Conservation (phyloP, 768 basidiomycete genomes). For the Phylloporus scabripes region DNA sequence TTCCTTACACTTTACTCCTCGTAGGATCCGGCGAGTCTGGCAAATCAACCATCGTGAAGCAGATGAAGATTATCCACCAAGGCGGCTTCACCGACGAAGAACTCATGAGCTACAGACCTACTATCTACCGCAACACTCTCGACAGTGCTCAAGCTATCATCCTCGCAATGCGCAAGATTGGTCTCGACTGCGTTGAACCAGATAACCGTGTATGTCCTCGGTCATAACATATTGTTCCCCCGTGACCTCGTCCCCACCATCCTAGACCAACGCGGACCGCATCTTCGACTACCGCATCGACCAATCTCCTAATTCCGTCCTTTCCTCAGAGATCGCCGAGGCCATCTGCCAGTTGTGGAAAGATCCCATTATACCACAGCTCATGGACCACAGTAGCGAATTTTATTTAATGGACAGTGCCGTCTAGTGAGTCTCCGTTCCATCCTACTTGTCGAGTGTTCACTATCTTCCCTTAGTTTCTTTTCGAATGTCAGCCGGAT, state of each 20-base stretch:
- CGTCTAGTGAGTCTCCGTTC: constrained; percentile 55
- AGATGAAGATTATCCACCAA: constrained; percentile 99
- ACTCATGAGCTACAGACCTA: constrained; percentile 66
- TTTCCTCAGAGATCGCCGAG: constrained; percentile 60
- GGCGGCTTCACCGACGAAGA: constrained; percentile 80
- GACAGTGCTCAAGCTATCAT: constrained; percentile 87
- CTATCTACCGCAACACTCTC: constrained; percentile 81
- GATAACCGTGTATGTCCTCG: constrained; percentile 45
- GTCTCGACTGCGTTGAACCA: constrained; percentile 66
- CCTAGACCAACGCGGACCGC: constrained; percentile 47
- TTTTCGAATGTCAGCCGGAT: constrained; percentile 83
- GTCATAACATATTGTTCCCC: fast-evolving
- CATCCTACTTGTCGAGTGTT: background rate
- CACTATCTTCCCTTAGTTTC: constrained; percentile 48
- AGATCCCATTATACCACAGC: constrained; percentile 51
- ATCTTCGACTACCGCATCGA: constrained; percentile 54
- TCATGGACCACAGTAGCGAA: constrained; percentile 59
- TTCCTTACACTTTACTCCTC: background rate
- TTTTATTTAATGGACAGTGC: constrained; percentile 98
- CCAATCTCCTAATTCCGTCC: constrained; percentile 37
- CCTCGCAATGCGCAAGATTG: constrained; percentile 80
- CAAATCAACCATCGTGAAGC: constrained; percentile 94
- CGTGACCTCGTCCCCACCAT: constrained; percentile 12
- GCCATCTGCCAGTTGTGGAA: constrained; percentile 67
- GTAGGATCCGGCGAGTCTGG: constrained; percentile 92